A percentile compares a stretch with the other conserved stretches of the same genome.
Evolutionary conservation across 257 asterid genomes (phyloP).

Genomic region (Nicotiana obtusifolia): DNA sequence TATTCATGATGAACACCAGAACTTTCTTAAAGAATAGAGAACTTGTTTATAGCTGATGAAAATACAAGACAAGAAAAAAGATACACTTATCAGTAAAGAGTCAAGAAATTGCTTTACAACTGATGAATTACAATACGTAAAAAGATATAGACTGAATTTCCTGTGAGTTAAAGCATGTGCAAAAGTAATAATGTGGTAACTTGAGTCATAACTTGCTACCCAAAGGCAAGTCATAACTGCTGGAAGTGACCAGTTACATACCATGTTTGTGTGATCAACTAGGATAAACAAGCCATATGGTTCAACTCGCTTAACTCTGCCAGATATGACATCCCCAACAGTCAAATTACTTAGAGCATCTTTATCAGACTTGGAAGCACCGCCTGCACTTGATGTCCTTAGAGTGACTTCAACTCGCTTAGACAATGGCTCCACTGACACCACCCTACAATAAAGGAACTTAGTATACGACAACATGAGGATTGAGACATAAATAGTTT

Average conservation of each 20-base stretch:
- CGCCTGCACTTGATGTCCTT: conserved; percentile 46
- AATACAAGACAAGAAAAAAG: not conserved
- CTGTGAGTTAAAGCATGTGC: not conserved
- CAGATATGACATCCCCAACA: conserved; percentile 67
- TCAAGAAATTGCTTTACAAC: not conserved
- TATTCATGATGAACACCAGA: not conserved
- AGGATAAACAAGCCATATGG: conserved; percentile 76
- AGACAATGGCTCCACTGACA: conserved; percentile 76
- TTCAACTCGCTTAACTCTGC: conserved; percentile 78
- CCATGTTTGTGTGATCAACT: conserved; percentile 68
- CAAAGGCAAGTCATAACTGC: not conserved
- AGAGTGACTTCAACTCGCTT: conserved; percentile 88
- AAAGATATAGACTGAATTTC: not conserved
- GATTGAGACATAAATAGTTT: conserved; percentile 1
- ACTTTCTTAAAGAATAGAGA: not conserved
- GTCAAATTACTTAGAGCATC: conserved; percentile 37
- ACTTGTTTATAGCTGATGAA: not conserved
- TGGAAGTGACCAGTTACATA: conserved; percentile 11
- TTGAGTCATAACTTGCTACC: not conserved
- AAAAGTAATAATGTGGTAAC: not conserved
- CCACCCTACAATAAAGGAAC: conserved; percentile 52
- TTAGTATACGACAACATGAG: conserved; percentile 25
- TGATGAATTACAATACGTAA: not conserved
- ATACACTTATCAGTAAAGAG: not conserved
- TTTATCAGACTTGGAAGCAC: conserved; percentile 35